A percentile compares a stretch with the other conserved stretches of the same genome.
These are phyloP conservation scores for Neonectria coccinea DNA, from an alignment of 2,329 filamentous ascomycete genomes.

Conservation along the genomic window DNA sequence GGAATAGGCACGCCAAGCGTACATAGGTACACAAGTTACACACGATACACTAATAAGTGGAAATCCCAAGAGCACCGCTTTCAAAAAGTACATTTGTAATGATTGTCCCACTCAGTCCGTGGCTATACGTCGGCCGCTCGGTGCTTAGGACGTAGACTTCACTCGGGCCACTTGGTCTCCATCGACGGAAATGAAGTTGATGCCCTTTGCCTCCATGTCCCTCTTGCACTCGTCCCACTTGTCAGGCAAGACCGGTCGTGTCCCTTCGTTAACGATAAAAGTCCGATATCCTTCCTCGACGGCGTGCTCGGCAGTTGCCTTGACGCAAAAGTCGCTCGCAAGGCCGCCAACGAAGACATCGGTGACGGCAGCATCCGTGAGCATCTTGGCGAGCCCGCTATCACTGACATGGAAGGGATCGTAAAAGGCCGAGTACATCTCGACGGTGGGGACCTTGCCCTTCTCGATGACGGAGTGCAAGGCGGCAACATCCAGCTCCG, in stretches of 20 bases:
- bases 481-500: conserved; percentile 71
- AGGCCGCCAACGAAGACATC: conserved; percentile 89
- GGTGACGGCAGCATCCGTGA: conserved; percentile 72
- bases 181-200: conserved; percentile 66
- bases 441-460: conserved; percentile 77
- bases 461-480: conserved; percentile 81
- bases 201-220: conserved; percentile 69
- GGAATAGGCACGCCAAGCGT: conserved; percentile 40
- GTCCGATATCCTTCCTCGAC: conserved; percentile 79
- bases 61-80: conserved; percentile 33
- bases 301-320: conserved; percentile 83
- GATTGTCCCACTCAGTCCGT: conserved; percentile 20
- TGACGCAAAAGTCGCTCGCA: conserved; percentile 91
- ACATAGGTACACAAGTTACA: conserved; percentile 38
- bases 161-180: conserved; percentile 40
- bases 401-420: conserved; percentile 78
- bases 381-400: conserved; percentile 69
- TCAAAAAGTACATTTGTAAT: conserved; percentile 38
- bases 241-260: conserved; percentile 75
- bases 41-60: conserved; percentile 33
- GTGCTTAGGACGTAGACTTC: conserved; percentile 26
- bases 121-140: background rate
- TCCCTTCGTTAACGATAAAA: conserved; percentile 82
- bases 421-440: conserved; percentile 95
- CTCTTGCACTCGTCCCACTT: conserved; percentile 66